Evolutionary conservation across 2,329 filamentous ascomycete genomes (phyloP).

Genomic region (Teratosphaeria destructans): DNA sequence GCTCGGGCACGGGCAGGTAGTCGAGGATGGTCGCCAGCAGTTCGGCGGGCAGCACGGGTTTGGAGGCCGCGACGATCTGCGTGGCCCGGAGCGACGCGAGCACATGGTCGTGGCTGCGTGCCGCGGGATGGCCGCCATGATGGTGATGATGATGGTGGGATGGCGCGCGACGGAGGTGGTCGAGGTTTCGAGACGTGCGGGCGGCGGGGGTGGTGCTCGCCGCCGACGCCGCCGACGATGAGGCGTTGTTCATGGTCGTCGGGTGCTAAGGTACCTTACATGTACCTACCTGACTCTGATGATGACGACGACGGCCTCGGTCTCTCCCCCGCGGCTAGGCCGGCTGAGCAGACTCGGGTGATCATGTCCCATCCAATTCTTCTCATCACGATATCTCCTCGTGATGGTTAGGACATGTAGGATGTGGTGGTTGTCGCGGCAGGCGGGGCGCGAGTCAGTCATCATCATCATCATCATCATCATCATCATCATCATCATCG

Average conservation of each 20-base stretch:
- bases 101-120: conserved; percentile 36
- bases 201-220: conserved; percentile 7
- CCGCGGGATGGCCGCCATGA: conserved; percentile 1
- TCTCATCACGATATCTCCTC: no score
- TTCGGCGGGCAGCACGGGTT: conserved; percentile 79
- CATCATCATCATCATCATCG: no score
- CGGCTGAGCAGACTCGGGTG: background rate
- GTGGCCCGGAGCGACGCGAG: conserved; percentile 70
- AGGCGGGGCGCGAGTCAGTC: no score
- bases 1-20: conserved; percentile 74
- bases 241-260: conserved; percentile 13
- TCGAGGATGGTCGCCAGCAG: conserved; percentile 82
- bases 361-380: no score
- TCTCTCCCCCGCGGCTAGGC: background rate
- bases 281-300: no score
- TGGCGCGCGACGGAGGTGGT: conserved; percentile 19
- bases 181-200: conserved; percentile 18
- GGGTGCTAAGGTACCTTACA: background rate
- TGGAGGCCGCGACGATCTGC: conserved; percentile 61
- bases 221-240: conserved; percentile 5
- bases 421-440: no score
- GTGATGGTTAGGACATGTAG: no score
- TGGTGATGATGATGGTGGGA: conserved; percentile 5
- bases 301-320: no score
- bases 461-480: no score